phyloP scores from a whole-genome alignment of 108 stramenopile genomes.

The Cyclotella cryptica region DNA sequence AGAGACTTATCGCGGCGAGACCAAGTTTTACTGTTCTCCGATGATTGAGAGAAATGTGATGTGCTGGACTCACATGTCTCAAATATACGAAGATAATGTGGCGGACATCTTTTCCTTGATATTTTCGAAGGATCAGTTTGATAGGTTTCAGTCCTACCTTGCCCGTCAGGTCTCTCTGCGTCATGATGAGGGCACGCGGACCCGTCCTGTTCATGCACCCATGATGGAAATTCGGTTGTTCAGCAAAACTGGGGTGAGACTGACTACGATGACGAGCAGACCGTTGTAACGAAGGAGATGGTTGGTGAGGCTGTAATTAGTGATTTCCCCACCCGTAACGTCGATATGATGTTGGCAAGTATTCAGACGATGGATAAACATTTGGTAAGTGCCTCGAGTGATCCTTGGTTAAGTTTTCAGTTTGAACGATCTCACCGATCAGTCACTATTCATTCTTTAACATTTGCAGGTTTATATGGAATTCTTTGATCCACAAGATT shows the following conservation, averaged over 20 bases:
- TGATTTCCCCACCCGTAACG: constrained; percentile 9
- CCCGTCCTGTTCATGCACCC: constrained; percentile 24
- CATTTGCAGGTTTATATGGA: not conserved
- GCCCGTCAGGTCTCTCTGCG: constrained; percentile 30
- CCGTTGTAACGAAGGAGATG: not conserved
- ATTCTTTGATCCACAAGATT: not conserved
- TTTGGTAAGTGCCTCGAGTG: not conserved
- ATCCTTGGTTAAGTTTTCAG: not conserved
- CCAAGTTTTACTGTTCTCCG: constrained; percentile 51
- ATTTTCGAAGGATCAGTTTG: constrained; percentile 19
- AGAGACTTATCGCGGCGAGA: constrained; percentile 32
- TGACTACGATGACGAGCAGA: constrained; percentile 4
- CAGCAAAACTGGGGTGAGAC: constrained; percentile 5
- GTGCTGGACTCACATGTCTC: constrained; percentile 28
- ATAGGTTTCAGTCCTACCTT: constrained; percentile 14
- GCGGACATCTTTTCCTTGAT: constrained; percentile 38
- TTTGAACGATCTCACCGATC: not conserved
- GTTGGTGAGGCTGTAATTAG: not conserved
- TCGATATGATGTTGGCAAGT: constrained; percentile 19
- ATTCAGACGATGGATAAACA: constrained; percentile 11
- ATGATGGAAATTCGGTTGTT: constrained; percentile 29
- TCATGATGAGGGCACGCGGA: constrained; percentile 12
- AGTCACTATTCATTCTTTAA: not conserved
- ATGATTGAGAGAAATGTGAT: constrained; percentile 51
- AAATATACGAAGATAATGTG: constrained; percentile 34